Conservation (phyloP, 331 rosid species). For the Pyrus hybrid region DNA sequence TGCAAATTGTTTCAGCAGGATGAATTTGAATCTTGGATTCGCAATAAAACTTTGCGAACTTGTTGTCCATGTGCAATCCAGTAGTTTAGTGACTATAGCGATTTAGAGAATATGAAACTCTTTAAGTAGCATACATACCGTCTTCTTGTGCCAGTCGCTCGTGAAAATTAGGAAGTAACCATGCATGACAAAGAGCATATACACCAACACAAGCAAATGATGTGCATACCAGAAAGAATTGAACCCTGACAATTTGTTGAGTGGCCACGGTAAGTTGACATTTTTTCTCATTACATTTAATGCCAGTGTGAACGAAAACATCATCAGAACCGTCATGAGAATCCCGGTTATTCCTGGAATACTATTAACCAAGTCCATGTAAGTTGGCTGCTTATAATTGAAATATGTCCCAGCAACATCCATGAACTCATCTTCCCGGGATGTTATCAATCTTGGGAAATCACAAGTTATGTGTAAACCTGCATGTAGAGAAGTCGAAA, state of each 20-base stretch:
- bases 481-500: slow-evolving; percentile 48
- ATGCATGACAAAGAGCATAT: slow-evolving; percentile 52
- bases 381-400: slow-evolving; percentile 39
- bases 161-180: slow-evolving; percentile 60
- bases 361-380: slow-evolving; percentile 28
- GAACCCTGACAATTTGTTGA: slow-evolving; percentile 63
- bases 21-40: neutral
- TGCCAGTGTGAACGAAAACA: slow-evolving; percentile 68
- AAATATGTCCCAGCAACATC: slow-evolving; percentile 42
- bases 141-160: slow-evolving; percentile 48
- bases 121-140: slow-evolving; percentile 36
- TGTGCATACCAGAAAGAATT: slow-evolving; percentile 92
- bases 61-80: neutral
- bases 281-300: slow-evolving; percentile 53
- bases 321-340: slow-evolving; percentile 56
- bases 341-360: slow-evolving; percentile 60
- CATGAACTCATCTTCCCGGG: slow-evolving; percentile 34
- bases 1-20: neutral
- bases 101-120: neutral
- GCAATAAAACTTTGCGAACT: neutral
- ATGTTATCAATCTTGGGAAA: slow-evolving; percentile 52
- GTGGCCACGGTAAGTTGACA: slow-evolving; percentile 42
- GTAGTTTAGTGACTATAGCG: neutral
- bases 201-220: slow-evolving; percentile 63
- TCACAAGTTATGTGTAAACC: slow-evolving; percentile 56